Base-by-base conservation (phyloP, 176 grass and related monocot genomes). In the Carex parvula region DNA sequence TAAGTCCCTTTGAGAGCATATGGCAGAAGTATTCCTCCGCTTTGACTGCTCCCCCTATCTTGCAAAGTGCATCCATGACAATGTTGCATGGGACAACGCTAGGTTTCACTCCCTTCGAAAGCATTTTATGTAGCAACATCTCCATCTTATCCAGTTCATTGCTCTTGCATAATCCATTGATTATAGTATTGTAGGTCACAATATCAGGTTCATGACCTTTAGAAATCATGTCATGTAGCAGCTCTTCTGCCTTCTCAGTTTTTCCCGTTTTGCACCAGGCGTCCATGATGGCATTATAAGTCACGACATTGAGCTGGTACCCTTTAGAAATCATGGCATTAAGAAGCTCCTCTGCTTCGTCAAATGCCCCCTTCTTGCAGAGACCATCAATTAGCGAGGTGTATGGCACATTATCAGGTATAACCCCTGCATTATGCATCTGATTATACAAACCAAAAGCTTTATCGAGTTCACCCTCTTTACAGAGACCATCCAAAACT, bases 401-500 rank as follows among this genome's bases (percentile, higher is more conserved):
- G 17, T 87, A 79, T 46, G 8, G 10, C 44, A 46, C 7, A 46
- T 46, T 46, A 46, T 46, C 44, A 46, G 44, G 7, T 10, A 17
- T 22, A 70, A 85, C 16, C 0, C 85, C 56, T 8, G 20, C 15
- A 1, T 17, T 7, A 9, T 48, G 0, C 90, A 92, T 92, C 21
- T 85, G 65, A 17, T 81, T 17, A 18, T 44, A 55, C 8, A 88
- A 3, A 2, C 56, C 8, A 0, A 37, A 71, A 1, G 84, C 86
- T 53, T 72, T 64, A 21, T 4, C 3, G 1, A 60, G 26, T 18
- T 81, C 1, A 0, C 85, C 67, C 21, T 80, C 62, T 22, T 68
- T 87, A 53, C 70, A 83, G 18, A 92, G 55, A 7, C 70, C 87
- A 59, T 87, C 2, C 0, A 89, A 87, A 7, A 92, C 30, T 0